Evolutionary conservation across 2,329 filamentous ascomycete genomes (phyloP), one percentile per base, ranked within the genome.

Genomic region (Penicillium nordicum): DNA sequence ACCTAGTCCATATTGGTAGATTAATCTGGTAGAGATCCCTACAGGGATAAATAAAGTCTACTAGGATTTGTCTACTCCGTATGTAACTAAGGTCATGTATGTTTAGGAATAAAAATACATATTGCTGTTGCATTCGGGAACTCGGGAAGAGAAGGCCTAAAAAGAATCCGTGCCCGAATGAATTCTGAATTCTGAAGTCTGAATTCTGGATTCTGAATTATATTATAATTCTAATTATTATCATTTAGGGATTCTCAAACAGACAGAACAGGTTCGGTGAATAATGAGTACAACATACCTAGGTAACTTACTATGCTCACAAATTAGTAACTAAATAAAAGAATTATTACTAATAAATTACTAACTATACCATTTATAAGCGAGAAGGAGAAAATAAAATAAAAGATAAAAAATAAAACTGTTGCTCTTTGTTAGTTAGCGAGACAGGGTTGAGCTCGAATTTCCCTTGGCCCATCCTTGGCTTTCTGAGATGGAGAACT

Each of bases 81-180:
- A 36, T 14, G 29, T 25, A 47, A 47, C 18, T 30, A 42, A n/a
- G 8, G 8, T 12, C 16, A 44, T 44, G 21, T 25, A 43, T 27
- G 49, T 51, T 6, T n/a, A 18, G 18, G 18, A 18, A 18, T 18
- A 18, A 18, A 18, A 18, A 18, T 18, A 27, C 34, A 54, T 30
- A 43, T 50, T 46, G 32, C 25, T 30, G 52, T 55, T 50, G 53
- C 41, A 52, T 45, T 45, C 53, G 48, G 47, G 18, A 52, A 41
- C 5, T 25, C 47, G 53, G 53, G 40, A 45, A 44, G 30, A 36
- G 23, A 18, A 18, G 18, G 18, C 18, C 18, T 1, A 18, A 18
- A 50, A 48, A 50, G 23, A 18, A 38, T 21, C 38, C 42, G 23
- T 44, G 27, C 5, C n/a, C 16, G 12, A 51, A 44, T 34, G 4